Conservation (phyloP, 768 basidiomycete species). For the Amanita polypyramis region DNA sequence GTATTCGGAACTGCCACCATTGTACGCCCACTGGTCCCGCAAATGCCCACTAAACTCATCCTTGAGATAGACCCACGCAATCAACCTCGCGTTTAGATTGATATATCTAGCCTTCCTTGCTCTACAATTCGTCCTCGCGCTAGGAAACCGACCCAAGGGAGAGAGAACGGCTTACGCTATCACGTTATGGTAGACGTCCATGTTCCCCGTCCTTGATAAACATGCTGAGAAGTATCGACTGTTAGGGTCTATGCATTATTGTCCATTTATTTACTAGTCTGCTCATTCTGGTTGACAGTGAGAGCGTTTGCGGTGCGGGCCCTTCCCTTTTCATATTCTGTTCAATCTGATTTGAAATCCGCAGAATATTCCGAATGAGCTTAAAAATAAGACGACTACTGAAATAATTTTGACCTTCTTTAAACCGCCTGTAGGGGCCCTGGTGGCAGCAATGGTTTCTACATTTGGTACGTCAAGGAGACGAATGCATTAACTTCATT, state of each 20-base stretch:
- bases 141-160: constrained; percentile 81
- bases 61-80: constrained; percentile 67
- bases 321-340: neutral
- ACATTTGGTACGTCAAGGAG: constrained; percentile 55
- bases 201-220: neutral
- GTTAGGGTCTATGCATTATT: constrained; percentile 76
- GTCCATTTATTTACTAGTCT: constrained; percentile 75
- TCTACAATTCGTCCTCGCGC: constrained; percentile 54
- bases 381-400: constrained; percentile 36
- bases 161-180: constrained; percentile 63
- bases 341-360: neutral
- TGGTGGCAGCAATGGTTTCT: constrained; percentile 81
- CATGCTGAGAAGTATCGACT: neutral
- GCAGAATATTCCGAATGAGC: constrained; percentile 41
- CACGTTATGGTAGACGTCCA: constrained; percentile 54
- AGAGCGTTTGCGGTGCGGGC: constrained; percentile 61
- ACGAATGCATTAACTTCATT: neutral
- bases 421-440: constrained; percentile 62
- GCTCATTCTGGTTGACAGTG: constrained; percentile 77
- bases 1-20: constrained; percentile 66
- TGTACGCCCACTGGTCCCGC: constrained; percentile 32
- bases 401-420: constrained; percentile 56
- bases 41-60: neutral
- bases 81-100: constrained; percentile 79
- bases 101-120: constrained; percentile 78